Evolutionary conservation across 208 protist species (phyloP).

Genomic region (Angomonas deanei): DNA sequence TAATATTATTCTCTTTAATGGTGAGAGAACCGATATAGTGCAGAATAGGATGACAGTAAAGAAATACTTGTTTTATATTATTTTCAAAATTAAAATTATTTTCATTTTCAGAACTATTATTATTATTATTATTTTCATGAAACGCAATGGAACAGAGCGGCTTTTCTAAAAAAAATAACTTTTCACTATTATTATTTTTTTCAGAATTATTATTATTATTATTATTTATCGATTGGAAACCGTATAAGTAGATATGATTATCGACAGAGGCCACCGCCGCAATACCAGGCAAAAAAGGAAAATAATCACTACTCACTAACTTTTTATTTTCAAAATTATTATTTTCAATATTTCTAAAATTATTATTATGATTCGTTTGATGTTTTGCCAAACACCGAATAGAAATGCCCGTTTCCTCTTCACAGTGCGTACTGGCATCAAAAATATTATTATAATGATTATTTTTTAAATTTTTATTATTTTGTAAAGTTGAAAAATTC

Average conservation of each 20-base stretch:
- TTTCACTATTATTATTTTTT: not conserved
- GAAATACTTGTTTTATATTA: constrained; percentile 14
- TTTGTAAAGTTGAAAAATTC: not conserved
- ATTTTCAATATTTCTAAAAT: not conserved
- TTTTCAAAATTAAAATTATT: not conserved
- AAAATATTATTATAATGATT: not conserved
- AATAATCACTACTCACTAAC: not conserved
- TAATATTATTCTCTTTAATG: too few species aligned
- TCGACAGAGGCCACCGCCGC: constrained; percentile 1
- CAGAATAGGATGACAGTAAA: constrained; percentile 78
- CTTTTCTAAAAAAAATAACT: too few species aligned
- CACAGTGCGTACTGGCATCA: constrained; percentile 4
- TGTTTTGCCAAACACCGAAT: too few species aligned
- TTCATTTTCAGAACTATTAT: not conserved
- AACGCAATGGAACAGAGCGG: too few species aligned
- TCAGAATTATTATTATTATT: not conserved
- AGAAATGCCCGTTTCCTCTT: too few species aligned
- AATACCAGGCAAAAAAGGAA: not conserved
- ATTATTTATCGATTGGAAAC: not conserved
- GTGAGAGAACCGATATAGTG: constrained; percentile 54
- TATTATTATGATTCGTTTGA: too few species aligned
- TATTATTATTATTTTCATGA: not conserved
- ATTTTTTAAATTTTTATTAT: not conserved
- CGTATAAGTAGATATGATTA: not conserved
- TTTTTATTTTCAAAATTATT: not conserved